These are phyloP conservation scores for Botryotinia globosa DNA, from an alignment of 2,329 filamentous ascomycete genomes.

Conservation along the genomic window DNA sequence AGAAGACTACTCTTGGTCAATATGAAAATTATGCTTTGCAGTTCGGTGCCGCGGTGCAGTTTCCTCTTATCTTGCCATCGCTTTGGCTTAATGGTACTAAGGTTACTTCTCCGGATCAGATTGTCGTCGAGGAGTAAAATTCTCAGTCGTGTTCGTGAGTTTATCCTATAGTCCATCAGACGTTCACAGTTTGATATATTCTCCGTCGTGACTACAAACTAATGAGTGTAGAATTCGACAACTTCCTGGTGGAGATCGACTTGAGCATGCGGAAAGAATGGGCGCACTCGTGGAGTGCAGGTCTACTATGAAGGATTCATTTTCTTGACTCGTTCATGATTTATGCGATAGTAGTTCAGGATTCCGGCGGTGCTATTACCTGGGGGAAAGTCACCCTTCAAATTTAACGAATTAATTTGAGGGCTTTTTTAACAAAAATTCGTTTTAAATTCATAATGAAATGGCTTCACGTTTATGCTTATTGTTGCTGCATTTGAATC, in stretches of 20 bases:
- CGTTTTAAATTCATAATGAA: neutral
- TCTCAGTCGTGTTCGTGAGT: neutral
- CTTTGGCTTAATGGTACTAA: neutral
- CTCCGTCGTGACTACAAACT: neutral
- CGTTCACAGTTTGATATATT: too few relatives aligned
- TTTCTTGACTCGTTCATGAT: neutral
- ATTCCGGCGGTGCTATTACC: neutral
- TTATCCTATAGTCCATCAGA: too few relatives aligned
- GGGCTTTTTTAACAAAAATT: fast-evolving
- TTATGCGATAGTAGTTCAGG: neutral
- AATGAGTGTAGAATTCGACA: neutral
- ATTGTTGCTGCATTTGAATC: neutral
- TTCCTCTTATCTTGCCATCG: slow-evolving; percentile 9
- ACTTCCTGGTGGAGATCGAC: neutral
- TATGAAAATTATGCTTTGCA: neutral
- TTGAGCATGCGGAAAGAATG: too few relatives aligned
- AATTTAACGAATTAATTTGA: neutral
- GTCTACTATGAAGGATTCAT: neutral
- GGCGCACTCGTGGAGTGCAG: too few relatives aligned
- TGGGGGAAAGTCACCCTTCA: neutral
- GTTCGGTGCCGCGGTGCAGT: neutral
- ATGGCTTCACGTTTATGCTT: neutral
- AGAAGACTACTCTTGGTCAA: neutral
- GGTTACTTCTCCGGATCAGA: neutral
- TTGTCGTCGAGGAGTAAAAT: neutral